These are phyloP conservation scores for Halophytophthora polymorphica DNA, from an alignment of 352 stramenopile species.

Conservation along the genomic window DNA sequence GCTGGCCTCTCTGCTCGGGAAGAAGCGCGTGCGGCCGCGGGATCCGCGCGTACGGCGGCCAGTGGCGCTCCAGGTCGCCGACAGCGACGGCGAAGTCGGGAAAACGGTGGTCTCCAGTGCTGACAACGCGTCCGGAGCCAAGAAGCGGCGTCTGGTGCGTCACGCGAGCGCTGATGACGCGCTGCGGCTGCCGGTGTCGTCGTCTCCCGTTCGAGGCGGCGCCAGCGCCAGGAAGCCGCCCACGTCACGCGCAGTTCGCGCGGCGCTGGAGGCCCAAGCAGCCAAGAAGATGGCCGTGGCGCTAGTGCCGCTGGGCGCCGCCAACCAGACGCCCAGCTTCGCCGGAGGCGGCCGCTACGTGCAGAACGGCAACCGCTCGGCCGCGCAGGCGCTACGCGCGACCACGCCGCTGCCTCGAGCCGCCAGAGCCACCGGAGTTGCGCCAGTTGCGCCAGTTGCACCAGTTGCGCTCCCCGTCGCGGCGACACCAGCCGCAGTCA, in stretches of 20 bases:
- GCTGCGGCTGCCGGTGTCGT: constrained; percentile 12
- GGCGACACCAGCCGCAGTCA: not conserved
- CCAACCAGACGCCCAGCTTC: constrained; percentile 17
- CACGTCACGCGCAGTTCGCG: constrained; percentile 7
- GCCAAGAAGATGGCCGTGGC: constrained; percentile 45
- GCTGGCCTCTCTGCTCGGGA: not conserved
- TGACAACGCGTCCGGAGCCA: constrained; percentile 1
- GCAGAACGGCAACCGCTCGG: constrained; percentile 53
- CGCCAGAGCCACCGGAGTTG: constrained; percentile 9
- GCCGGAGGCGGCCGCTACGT: constrained; percentile 61
- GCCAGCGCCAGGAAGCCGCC: constrained; percentile 14
- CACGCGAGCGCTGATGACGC: constrained; percentile 16
- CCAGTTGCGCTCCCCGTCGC: constrained; percentile 9
- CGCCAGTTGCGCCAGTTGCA: constrained; percentile 11
- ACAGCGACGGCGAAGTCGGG: constrained; percentile 7
- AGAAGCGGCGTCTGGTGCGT: constrained; percentile 22
- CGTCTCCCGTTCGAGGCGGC: constrained; percentile 11
- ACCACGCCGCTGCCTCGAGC: constrained; percentile 11
- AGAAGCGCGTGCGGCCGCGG: not conserved
- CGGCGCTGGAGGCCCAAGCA: constrained; percentile 26
- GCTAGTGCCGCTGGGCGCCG: constrained; percentile 47
- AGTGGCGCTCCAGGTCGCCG: constrained; percentile 3
- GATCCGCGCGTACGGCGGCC: not conserved
- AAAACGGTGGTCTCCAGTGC: not conserved
- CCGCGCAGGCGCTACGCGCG: constrained; percentile 13